Evolutionary conservation across 2,329 filamentous ascomycete genomes (phyloP).

Genomic region (Apiospora kogelbergensis): DNA sequence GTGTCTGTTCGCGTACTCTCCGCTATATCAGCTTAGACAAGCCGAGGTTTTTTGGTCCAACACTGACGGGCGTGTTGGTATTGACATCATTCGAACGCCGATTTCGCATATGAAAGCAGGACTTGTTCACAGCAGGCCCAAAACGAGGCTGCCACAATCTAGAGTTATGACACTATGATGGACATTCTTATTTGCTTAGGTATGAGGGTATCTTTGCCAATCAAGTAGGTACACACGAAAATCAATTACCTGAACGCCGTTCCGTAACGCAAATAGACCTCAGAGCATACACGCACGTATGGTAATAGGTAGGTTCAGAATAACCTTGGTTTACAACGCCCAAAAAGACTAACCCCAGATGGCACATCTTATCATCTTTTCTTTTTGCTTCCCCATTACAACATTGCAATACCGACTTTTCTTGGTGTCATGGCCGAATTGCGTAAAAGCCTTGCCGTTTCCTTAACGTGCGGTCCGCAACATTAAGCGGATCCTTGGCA

Average conservation of each 20-base stretch:
- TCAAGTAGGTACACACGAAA: neutral
- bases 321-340: neutral
- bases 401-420: neutral
- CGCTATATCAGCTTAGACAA: neutral
- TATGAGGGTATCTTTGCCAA: constrained; percentile 3
- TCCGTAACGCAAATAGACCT: constrained; percentile 2
- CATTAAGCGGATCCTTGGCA: neutral
- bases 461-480: neutral
- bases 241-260: neutral
- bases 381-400: neutral
- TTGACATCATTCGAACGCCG: neutral
- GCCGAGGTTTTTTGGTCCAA: neutral
- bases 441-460: neutral
- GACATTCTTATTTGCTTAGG: neutral
- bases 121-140: neutral
- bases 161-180: neutral
- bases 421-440: neutral
- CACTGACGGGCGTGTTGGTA: neutral
- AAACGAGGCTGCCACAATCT: neutral
- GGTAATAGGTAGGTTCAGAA: constrained; percentile 3
- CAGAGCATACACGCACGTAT: constrained; percentile 1
- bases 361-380: neutral
- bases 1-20: neutral
- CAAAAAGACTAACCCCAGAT: neutral
- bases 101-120: neutral